A percentile compares a stretch with the other conserved stretches of the same genome.
These are phyloP conservation scores for Leonotis leonurus DNA, from an alignment of 257 asterid genomes.

Conservation along the genomic window DNA sequence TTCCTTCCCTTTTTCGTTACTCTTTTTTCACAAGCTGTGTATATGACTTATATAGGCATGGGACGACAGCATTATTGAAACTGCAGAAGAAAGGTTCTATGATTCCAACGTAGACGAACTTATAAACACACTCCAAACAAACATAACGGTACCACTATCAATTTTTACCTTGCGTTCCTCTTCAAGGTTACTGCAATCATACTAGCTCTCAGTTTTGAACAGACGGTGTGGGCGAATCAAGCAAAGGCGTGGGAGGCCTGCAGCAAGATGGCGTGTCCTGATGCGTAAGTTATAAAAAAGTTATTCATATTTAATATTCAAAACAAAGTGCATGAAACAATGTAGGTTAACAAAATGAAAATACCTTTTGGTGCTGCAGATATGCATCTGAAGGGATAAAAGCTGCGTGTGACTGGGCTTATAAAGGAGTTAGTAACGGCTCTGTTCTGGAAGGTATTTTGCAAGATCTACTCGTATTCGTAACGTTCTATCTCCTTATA, in stretches of 20 bases:
- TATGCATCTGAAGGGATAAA: slow-evolving; percentile 77
- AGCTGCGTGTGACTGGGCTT: slow-evolving; percentile 87
- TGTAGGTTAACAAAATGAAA: background rate
- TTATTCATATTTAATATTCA: background rate
- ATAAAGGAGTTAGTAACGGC: slow-evolving; percentile 54
- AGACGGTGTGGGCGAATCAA: slow-evolving; percentile 71
- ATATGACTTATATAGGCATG: slow-evolving; percentile 43
- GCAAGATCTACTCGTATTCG: background rate
- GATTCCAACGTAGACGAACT: slow-evolving; percentile 42
- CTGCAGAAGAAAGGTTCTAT: slow-evolving; percentile 47
- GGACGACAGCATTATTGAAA: slow-evolving; percentile 74
- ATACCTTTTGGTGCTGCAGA: slow-evolving; percentile 25
- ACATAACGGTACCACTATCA: slow-evolving; percentile 46
- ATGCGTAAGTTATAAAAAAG: slow-evolving; percentile 34
- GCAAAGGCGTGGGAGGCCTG: slow-evolving; percentile 73
- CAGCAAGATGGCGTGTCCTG: slow-evolving; percentile 55
- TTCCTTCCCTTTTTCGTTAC: too few relatives aligned
- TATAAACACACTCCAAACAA: slow-evolving; percentile 44
- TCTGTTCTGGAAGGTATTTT: slow-evolving; percentile 58
- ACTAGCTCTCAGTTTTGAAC: slow-evolving; percentile 2
- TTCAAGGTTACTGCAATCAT: background rate
- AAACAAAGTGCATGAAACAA: background rate
- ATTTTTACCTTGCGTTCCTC: background rate
- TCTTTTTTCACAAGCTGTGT: background rate
- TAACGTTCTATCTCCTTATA: background rate